Evolutionary conservation across 2,329 filamentous ascomycete species (phyloP).

Genomic region (Metarhizium robertsii): DNA sequence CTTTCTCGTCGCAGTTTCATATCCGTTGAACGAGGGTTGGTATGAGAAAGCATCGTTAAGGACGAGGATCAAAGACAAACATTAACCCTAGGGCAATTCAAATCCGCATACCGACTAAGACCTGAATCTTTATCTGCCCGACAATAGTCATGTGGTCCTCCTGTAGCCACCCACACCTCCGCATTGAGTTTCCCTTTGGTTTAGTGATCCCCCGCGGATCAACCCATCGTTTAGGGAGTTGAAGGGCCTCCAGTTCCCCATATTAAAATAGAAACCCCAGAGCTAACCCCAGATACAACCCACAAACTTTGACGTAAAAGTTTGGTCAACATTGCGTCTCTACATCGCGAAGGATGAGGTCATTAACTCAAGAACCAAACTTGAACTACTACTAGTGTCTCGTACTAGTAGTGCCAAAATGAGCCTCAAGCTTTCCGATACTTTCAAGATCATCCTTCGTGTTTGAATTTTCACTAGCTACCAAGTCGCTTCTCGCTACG

Average conservation of each 20-base stretch:
- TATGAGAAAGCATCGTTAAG: too few relatives aligned
- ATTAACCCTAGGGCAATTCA: too few relatives aligned
- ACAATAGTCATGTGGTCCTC: too few relatives aligned
- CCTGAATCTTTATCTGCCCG: too few relatives aligned
- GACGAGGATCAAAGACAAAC: too few relatives aligned
- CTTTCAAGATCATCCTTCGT: not conserved
- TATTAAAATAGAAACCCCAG: not conserved
- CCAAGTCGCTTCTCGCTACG: too few relatives aligned
- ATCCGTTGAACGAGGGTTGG: too few relatives aligned
- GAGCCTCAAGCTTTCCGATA: too few relatives aligned
- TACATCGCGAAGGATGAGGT: not conserved
- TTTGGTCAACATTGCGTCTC: not conserved
- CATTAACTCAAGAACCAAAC: not conserved
- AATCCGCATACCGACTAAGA: too few relatives aligned
- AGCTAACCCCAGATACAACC: not conserved
- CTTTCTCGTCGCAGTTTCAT: too few relatives aligned
- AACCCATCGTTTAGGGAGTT: not conserved
- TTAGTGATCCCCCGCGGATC: not conserved
- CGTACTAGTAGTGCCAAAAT: too few relatives aligned
- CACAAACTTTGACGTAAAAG: not conserved
- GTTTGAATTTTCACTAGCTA: not conserved
- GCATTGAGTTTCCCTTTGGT: not conserved
- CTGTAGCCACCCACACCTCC: too few relatives aligned
- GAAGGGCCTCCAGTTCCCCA: not conserved
- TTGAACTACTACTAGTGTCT: not conserved